Evolutionary conservation across 768 basidiomycete genomes (phyloP).

Genomic region (Macrolepiota fuliginosa): DNA sequence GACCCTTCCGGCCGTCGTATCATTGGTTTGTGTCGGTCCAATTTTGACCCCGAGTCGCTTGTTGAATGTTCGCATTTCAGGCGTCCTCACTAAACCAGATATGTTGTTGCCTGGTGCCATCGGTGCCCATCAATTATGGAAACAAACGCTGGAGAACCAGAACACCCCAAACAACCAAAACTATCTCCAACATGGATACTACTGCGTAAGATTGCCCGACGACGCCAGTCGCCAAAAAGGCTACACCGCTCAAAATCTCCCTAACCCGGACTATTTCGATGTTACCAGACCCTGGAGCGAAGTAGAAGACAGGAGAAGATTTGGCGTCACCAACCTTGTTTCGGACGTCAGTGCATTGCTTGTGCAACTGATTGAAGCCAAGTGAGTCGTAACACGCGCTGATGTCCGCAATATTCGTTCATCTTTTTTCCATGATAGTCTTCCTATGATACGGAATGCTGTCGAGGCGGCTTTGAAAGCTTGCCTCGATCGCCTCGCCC

Average conservation of each 20-base stretch:
- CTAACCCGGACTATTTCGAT: conserved; percentile 47
- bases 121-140: conserved; percentile 42
- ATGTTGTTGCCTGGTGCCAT: conserved; percentile 41
- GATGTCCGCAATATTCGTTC: not conserved
- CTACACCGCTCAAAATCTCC: conserved; percentile 33
- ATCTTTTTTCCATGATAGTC: conserved; percentile 26
- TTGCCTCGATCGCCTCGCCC: conserved; percentile 29
- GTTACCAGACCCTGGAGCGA: conserved; percentile 50
- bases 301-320: conserved; percentile 41
- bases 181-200: conserved; percentile 55
- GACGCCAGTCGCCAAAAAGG: conserved; percentile 47
- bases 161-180: conserved; percentile 22
- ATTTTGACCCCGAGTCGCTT: not conserved
- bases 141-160: conserved; percentile 48
- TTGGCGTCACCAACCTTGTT: conserved; percentile 57
- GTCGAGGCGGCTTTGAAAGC: conserved; percentile 36
- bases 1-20: conserved; percentile 59
- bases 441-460: conserved; percentile 42
- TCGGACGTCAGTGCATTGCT: conserved; percentile 49
- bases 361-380: conserved; percentile 46
- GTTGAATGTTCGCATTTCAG: conserved; percentile 26
- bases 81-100: conserved; percentile 73
- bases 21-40: conserved; percentile 41
- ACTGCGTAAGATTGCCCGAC: conserved; percentile 63
- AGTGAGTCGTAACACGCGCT: conserved; percentile 35